Conservation (phyloP, 352 stramenopile genomes). For the Phytophthora idaei region DNA sequence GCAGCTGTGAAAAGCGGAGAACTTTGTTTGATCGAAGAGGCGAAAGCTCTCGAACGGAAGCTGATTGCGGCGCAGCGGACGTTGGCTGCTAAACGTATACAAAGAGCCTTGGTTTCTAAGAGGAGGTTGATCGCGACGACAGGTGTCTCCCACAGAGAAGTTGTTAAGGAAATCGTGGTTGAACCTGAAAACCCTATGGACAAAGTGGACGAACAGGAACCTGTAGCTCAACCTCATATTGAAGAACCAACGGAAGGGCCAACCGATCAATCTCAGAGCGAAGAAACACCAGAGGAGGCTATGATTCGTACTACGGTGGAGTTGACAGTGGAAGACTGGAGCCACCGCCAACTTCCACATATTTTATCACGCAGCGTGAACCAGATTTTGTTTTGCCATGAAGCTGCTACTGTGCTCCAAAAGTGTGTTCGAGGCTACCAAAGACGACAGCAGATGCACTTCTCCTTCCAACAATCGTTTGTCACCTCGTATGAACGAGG, state of each 20-base stretch:
- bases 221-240: background rate
- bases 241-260: background rate
- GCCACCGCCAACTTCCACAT: conserved; percentile 39
- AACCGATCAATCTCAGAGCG: background rate
- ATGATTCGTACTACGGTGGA: conserved; percentile 18
- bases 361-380: conserved; percentile 43
- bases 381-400: conserved; percentile 28
- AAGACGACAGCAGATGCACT: conserved; percentile 27
- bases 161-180: background rate
- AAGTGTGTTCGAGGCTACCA: conserved; percentile 30
- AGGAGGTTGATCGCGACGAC: conserved; percentile 9
- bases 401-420: conserved; percentile 39
- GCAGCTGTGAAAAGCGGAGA: conserved; percentile 40
- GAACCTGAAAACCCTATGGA: background rate
- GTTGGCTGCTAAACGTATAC: conserved; percentile 29
- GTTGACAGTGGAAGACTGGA: conserved; percentile 41
- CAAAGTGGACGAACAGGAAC: conserved; percentile 4
- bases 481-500: background rate
- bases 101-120: conserved; percentile 22
- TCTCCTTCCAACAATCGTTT: conserved; percentile 27
- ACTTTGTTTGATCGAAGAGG: conserved; percentile 37
- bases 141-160: conserved; percentile 9
- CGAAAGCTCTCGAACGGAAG: conserved; percentile 29
- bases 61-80: conserved; percentile 11
- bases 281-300: conserved; percentile 5